Base-by-base conservation (phyloP, 2,329 filamentous ascomycete genomes). In the Pseudopithomyces chartarum region DNA sequence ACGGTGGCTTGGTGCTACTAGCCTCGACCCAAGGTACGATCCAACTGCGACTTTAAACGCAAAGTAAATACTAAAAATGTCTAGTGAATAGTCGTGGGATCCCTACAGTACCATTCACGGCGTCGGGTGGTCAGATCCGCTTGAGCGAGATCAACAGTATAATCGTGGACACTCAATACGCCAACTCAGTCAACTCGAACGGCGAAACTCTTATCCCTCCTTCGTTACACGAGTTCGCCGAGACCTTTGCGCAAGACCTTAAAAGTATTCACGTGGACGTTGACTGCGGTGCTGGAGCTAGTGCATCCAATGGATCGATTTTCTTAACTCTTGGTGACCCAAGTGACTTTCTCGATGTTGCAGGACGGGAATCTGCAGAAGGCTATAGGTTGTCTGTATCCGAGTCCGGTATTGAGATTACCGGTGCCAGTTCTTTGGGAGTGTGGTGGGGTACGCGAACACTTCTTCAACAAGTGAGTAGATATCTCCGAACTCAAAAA, bases 121-220 rank as follows among this genome's bases (percentile, higher is more conserved):
- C 43, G 10, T 26, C 22, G 6, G 44, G 55, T 50, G 58, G 62
- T 4, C 34, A 39, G 4, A n/a, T 65, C 12, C 19, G 34, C 1
- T 36, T 66, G 44, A 43, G 43, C 40, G 52, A 42, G 20, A 45
- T 65, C 23, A 53, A 36, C 6, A 43, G 29, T 3, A 77, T 85
- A 46, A 62, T 82, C 12, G 78, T 86, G 10, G 79, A 85, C 57
- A 54, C 63, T 2, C 63, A 65, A 3, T 82, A 76, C 64, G 73
- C 78, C 1, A 60, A 78, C 6, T 56, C 68, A 0, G 75, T 77
- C 5, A 79, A 86, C 61, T 67, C 73, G 1, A 53, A 70, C 8
- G 83, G 83, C 0, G 82, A 86, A 29, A 82, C 79, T 0, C 66
- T 82, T 3, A 82, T 82, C 22, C 81, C 81, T 0, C 81, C 81